A percentile compares a stretch with the other conserved stretches of the same genome.
These are phyloP conservation scores for Benincasa hispida DNA, from an alignment of 306 rosid species.

Conservation along the genomic window DNA sequence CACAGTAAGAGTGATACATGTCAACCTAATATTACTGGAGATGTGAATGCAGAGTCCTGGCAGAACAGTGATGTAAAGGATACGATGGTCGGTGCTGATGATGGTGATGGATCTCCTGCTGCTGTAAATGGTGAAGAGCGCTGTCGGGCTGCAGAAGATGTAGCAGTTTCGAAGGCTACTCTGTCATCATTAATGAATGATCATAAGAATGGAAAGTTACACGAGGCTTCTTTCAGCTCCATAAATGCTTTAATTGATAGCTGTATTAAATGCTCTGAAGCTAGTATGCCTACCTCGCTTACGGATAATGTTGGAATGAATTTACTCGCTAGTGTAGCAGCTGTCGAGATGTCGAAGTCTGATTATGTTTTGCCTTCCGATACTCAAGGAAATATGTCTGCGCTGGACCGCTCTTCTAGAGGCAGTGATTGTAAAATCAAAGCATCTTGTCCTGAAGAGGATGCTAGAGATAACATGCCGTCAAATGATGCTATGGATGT, in stretches of 20 bases:
- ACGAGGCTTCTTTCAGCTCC: slow-evolving; percentile 62
- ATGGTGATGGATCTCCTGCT: slow-evolving; percentile 35
- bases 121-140: slow-evolving; percentile 28
- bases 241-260: slow-evolving; percentile 77
- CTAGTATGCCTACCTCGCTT: slow-evolving; percentile 34
- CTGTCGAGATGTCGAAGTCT: slow-evolving; percentile 69
- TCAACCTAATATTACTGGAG: slow-evolving; percentile 22
- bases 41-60: slow-evolving; percentile 36
- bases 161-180: slow-evolving; percentile 31
- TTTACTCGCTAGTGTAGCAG: slow-evolving; percentile 80
- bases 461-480: slow-evolving; percentile 17
- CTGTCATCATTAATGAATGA: slow-evolving; percentile 32
- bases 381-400: slow-evolving; percentile 35
- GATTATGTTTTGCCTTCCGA: slow-evolving; percentile 35
- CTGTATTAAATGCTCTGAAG: slow-evolving; percentile 65
- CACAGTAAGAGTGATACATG: slow-evolving; percentile 35
- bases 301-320: slow-evolving; percentile 75
- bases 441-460: slow-evolving; percentile 27
- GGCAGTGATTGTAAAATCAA: slow-evolving; percentile 32
- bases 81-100: slow-evolving; percentile 30
- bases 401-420: slow-evolving; percentile 26
- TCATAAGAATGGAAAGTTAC: slow-evolving; percentile 36
- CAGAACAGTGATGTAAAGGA: slow-evolving; percentile 39
- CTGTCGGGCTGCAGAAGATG: slow-evolving; percentile 28
- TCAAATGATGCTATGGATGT: slow-evolving; percentile 15